Evolutionary conservation across 148 eudicot genomes (phyloP), one percentile per base, ranked within the genome.

Genomic region (Simmondsia chinensis): DNA sequence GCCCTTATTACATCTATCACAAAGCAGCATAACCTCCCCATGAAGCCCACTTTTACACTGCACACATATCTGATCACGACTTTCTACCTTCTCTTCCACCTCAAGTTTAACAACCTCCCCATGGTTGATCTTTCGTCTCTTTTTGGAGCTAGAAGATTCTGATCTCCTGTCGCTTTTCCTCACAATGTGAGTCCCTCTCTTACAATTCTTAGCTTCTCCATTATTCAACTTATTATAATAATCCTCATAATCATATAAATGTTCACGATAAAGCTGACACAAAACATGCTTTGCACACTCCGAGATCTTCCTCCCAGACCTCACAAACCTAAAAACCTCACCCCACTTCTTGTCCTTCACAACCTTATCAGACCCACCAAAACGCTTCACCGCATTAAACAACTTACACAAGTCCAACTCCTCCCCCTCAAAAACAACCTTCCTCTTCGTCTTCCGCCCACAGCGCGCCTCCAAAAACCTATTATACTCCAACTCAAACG

Each of bases 1-100:
- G 27, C 99, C 99, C 56, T 74, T 91, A 58, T 91, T 80, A 73
- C 99, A 91, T 57, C 99, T 77, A 46, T 91, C 99, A 64, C 99
- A 91, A 57, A 91, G 39, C 29, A 91, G 75, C 99, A 91, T 91
- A 50, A 82, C 89, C 70, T 86, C 99, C 27, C 81, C 99, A 61
- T 91, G 99, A 73, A 91, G 71, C 48, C 99, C 97, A 67, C 97
- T 91, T 48, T 52, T 70, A 51, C 99, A 91, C 46, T 85, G 95
- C 57, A 82, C 79, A 48, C 99, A 91, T 41, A 91, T 79, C 64
- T 91, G 99, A 77, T 86, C 87, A 46, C 37, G 73, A 54, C 53
- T 70, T 68, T 74, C 71, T 35, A 61, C 72, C 50, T 76, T 70
- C 67, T 53, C 60, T 35, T 56, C 56, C 42, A 60, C 73, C 40